Base-by-base conservation (phyloP, 345 rosid genomes). In the Toxicodendron radicans region DNA sequence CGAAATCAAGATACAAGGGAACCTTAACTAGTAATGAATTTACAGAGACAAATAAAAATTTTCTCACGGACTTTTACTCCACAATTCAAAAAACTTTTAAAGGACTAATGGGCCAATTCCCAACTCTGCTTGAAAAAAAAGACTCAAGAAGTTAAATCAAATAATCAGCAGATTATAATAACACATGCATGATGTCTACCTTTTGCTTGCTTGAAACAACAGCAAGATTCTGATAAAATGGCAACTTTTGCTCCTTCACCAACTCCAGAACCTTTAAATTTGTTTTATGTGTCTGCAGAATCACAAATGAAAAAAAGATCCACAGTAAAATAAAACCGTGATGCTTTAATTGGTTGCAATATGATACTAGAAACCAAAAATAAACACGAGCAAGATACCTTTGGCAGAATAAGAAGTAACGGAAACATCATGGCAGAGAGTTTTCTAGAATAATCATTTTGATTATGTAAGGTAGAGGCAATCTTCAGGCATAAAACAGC, bases 341-440 rank as follows among this genome's bases (percentile, higher is more conserved):
- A 33, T 21, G 51, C 32, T 35, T 27, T 58, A 41, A 58, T 58
- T 52, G 32, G 64, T 49, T 45, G 58, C 38, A 68, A 33, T 10
- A 70, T 14, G 61, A 71, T 49, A 20, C 38, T 20, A 75, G 53
- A 27, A 69, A 63, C 12, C 10, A n/a, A 23, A 65, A 49, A 68
- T 17, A 35, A 30, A 20, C 20, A 51, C 41, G 66, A 30, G 60
- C 18, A 53, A 74, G 46, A 71, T 66, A 93, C 99, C 99, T 91
- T 84, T 10, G 96, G 91, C 41, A 76, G 82, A 75, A 90, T 68
- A 64, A 93, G 82, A 52, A 95, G 94, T 53, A 91, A 82, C 3
- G 97, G 97, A 74, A 95, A 83, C 75, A 93, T 81, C 76, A 88
- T 80, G 58, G 97, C 77, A 76, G 97, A 86, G 56, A 93, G 76